Evolutionary conservation across 768 basidiomycete genomes (phyloP), one percentile per base, ranked within the genome.

Genomic region (Amanita pallidorosea): DNA sequence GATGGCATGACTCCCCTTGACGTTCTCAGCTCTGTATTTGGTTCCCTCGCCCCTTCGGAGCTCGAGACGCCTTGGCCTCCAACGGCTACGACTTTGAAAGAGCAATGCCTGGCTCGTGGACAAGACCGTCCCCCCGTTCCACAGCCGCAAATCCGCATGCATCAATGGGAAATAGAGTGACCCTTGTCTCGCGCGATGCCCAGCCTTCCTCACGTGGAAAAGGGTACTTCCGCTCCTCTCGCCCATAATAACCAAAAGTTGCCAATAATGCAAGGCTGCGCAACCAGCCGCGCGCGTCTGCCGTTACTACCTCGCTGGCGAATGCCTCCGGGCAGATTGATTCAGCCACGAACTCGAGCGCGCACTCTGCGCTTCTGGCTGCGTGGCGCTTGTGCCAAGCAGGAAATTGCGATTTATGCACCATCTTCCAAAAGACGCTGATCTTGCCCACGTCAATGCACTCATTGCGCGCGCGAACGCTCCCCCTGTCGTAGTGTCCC

Each of bases 1-100:
- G 87, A 89, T 62, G 92, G 92, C 40, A 95, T 99, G 91, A 95
- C 95, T 1, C 96, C 96, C 1, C 86, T 99, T 59, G 96, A 99
- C 59, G 92, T 97, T 38, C 83, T 99, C 17, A 81, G 79, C 61
- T 92, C 89, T 38, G 89, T 99, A 35, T 99, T 99, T 62, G 91
- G 88, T 13, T 85, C 90, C 2, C 75, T 99, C 8, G 84, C 93
- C 0, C 84, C 91, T 2, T 85, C 85, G 3, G 92, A 97, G 61
- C 74, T 99, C 6, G 95, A 98, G 66, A 97, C 49, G 95, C 95
- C 0, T 75, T 99, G 2, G 79, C 81, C 6, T 74, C 79, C 43
- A 88, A 90, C 56, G 90, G 82, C 2, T 99, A 89, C 62, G 95
- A 99, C 58, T 97, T 99, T 63, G 96, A 99, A 60, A 77, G 77